Conservation (phyloP, 176 grass and related monocot species). For the Oropetium thomaeum region DNA sequence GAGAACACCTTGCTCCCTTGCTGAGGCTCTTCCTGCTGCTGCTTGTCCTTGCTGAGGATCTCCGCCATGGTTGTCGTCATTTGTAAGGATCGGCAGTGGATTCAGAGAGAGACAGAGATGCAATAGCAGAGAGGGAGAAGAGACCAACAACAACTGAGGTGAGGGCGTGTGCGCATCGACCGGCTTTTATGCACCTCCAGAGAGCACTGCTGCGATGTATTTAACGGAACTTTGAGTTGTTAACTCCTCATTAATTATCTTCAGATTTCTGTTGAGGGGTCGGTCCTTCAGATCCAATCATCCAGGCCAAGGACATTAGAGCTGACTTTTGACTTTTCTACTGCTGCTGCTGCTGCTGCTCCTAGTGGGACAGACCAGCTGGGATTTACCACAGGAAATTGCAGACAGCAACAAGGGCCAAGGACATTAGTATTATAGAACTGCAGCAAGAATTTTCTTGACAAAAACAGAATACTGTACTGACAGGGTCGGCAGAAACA, state of each 20-base stretch:
- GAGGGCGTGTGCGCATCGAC: not conserved
- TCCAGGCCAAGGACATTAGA: not conserved
- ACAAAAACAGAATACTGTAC: not conserved
- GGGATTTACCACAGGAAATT: conserved; percentile 1
- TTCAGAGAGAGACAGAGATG: not conserved
- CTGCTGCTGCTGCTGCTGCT: not conserved
- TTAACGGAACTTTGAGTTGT: not conserved
- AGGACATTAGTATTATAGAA: not conserved
- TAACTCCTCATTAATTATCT: not conserved
- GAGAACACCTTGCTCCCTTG: conserved; percentile 57
- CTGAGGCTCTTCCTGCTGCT: conserved; percentile 19
- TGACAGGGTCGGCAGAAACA: not conserved
- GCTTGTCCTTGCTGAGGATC: not conserved
- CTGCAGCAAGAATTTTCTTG: not conserved
- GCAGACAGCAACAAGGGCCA: not conserved
- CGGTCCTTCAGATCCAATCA: too few species aligned
- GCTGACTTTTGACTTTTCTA: conserved; percentile 18
- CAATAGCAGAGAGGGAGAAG: not conserved
- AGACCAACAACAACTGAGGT: not conserved
- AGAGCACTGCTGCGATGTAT: not conserved
- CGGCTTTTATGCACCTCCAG: conserved; percentile 20
- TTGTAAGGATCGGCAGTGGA: not conserved
- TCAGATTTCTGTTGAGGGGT: not conserved
- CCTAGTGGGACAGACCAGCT: not conserved
- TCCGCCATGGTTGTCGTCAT: conserved; percentile 22